Percentiles rank a stretch among this genome's conserved stretches.
Evolutionary conservation across 1,284 basidiomycete species (phyloP).

Genomic region (Pyrrhoderma lamaoense): DNA sequence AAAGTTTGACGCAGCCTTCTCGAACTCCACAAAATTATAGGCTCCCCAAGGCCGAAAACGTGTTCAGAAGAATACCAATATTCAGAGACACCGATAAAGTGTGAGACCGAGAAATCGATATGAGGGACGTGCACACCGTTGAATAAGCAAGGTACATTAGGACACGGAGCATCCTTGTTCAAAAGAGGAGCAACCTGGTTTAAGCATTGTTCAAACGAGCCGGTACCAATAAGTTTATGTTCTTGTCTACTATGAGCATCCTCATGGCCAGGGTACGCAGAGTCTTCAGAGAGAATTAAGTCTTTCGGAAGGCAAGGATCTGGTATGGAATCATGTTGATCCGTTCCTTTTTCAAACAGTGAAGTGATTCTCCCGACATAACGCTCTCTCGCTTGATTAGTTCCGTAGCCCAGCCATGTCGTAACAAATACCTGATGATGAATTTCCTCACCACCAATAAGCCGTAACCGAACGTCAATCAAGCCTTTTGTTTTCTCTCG

Average conservation of each 20-base stretch:
- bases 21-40: constrained; percentile 95
- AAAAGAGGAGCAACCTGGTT: constrained; percentile 69
- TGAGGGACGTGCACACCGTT: constrained; percentile 91
- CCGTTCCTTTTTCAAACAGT: constrained; percentile 9
- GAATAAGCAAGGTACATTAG: constrained; percentile 87
- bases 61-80: constrained; percentile 99
- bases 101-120: constrained; percentile 85
- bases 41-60: constrained; percentile 87
- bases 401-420: constrained; percentile 98
- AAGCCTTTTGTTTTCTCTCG: constrained; percentile 52
- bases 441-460: constrained; percentile 82
- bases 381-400: constrained; percentile 90
- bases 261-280: constrained; percentile 35
- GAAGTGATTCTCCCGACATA: constrained; percentile 67
- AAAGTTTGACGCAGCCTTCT: constrained; percentile 84
- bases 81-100: constrained; percentile 96
- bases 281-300: constrained; percentile 51
- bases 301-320: constrained; percentile 90
- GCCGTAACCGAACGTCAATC: constrained; percentile 74
- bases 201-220: constrained; percentile 85
- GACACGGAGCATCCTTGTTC: constrained; percentile 81
- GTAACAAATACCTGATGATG: constrained; percentile 94
- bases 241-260: constrained; percentile 38
- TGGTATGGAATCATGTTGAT: constrained; percentile 49
- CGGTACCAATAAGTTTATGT: constrained; percentile 77